These are phyloP conservation scores for Podospora comata DNA, from an alignment of 495 filamentous ascomycete genomes.

Conservation along the genomic window DNA sequence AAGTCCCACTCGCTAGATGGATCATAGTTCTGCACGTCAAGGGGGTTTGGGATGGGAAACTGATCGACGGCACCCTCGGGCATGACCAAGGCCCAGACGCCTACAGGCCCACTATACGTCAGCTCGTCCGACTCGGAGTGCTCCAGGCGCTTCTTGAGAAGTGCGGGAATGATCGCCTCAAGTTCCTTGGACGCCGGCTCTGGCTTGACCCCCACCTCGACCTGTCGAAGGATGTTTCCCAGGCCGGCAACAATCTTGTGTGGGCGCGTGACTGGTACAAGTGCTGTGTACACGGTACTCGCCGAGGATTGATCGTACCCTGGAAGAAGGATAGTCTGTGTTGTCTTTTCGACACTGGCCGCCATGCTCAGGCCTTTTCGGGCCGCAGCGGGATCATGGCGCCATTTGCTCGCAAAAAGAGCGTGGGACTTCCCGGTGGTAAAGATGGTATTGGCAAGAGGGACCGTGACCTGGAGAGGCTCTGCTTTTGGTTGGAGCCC, in stretches of 20 bases:
- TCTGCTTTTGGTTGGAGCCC: conserved; percentile 7
- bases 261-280: conserved; percentile 62
- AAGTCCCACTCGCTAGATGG: conserved; percentile 8
- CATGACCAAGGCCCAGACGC: conserved; percentile 74
- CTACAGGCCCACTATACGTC: conserved; percentile 45
- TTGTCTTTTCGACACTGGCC: conserved; percentile 24
- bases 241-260: conserved; percentile 63
- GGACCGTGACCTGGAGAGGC: conserved; percentile 46
- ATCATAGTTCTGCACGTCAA: conserved; percentile 7
- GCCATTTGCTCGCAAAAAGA: conserved; percentile 58
- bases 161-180: conserved; percentile 59
- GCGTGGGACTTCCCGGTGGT: conserved; percentile 64
- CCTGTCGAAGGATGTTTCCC: conserved; percentile 76
- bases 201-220: conserved; percentile 50
- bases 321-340: conserved; percentile 26
- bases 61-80: conserved; percentile 33
- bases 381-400: conserved; percentile 19
- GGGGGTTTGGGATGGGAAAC: neutral
- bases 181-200: conserved; percentile 74
- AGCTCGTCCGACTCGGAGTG: neutral
- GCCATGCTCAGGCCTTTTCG: conserved; percentile 11
- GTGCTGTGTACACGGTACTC: conserved; percentile 43
- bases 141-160: conserved; percentile 47
- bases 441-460: conserved; percentile 76
- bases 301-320: conserved; percentile 8